Percentiles rank a stretch among this genome's conserved stretches.
These are phyloP conservation scores for Reticulascus tulasneorum DNA, from an alignment of 2,329 filamentous ascomycete species.

Conservation along the genomic window DNA sequence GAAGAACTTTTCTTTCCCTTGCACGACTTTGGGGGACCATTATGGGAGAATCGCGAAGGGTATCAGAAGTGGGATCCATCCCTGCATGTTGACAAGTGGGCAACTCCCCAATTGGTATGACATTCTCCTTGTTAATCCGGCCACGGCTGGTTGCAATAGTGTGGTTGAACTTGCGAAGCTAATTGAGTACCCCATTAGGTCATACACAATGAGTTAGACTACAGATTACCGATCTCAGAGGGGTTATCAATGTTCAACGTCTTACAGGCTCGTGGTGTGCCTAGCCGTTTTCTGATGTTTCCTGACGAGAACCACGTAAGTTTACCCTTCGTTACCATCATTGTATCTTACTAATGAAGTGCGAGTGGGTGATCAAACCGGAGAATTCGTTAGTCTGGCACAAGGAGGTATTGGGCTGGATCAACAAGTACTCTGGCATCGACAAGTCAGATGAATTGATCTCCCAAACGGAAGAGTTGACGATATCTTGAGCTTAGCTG, in stretches of 20 bases:
- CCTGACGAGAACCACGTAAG: slow-evolving; percentile 65
- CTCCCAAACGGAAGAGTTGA: no score
- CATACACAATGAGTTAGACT: slow-evolving; percentile 88
- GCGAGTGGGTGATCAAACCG: slow-evolving; percentile 82
- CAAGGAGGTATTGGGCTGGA: slow-evolving; percentile 75
- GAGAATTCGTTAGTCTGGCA: slow-evolving; percentile 94
- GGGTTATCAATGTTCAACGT: slow-evolving; percentile 84
- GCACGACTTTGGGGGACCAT: slow-evolving; percentile 61
- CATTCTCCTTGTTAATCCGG: slow-evolving; percentile 43
- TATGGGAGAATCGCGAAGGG: slow-evolving; percentile 57
- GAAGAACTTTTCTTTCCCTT: slow-evolving; percentile 70
- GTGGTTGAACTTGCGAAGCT: neutral
- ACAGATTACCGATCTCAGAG: slow-evolving; percentile 80
- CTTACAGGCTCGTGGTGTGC: slow-evolving; percentile 69
- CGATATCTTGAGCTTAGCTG: no score
- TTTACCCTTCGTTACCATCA: neutral
- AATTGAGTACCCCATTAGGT: no score
- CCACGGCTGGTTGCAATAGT: neutral
- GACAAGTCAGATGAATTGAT: slow-evolving; percentile 16
- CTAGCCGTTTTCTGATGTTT: slow-evolving; percentile 76
- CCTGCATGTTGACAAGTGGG: slow-evolving; percentile 64
- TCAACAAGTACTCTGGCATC: slow-evolving; percentile 57
- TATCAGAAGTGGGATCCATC: slow-evolving; percentile 71
- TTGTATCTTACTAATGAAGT: slow-evolving; percentile 33
- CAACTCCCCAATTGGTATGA: slow-evolving; percentile 81